A percentile compares a stretch with the other conserved stretches of the same genome.
These are phyloP conservation scores for Tetrapyrgos nigripes DNA, from an alignment of 1,284 basidiomycete species.

Conservation along the genomic window DNA sequence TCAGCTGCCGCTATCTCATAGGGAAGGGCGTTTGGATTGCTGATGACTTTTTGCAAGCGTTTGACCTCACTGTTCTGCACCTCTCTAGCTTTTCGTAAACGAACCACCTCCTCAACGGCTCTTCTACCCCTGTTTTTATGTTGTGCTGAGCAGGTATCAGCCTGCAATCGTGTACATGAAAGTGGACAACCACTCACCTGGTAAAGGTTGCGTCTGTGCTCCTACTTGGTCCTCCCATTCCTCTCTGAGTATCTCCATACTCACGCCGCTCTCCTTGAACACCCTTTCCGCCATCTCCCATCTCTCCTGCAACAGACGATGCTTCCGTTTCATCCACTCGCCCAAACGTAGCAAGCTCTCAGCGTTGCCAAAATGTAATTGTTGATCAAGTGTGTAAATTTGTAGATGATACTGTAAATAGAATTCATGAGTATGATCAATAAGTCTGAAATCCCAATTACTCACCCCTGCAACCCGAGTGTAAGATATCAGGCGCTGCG, in stretches of 20 bases:
- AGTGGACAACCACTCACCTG: slow-evolving; percentile 12
- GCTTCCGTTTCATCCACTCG: slow-evolving; percentile 20
- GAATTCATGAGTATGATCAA: slow-evolving; percentile 21
- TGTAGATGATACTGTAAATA: slow-evolving; percentile 24
- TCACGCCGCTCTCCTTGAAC: neutral
- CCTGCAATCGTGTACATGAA: neutral
- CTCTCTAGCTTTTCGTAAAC: neutral
- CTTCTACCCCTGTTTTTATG: neutral
- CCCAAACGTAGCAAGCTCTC: slow-evolving; percentile 16
- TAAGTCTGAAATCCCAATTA: slow-evolving; percentile 15
- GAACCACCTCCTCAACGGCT: neutral
- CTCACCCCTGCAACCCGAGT: slow-evolving; percentile 32
- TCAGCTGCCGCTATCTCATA: neutral
- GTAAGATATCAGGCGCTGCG: slow-evolving; percentile 28
- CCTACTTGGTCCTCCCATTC: slow-evolving; percentile 24
- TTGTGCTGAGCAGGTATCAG: neutral
- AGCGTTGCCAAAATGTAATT: slow-evolving; percentile 25
- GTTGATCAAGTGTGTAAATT: slow-evolving; percentile 28
- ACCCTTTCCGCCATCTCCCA: slow-evolving; percentile 4
- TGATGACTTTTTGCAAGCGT: neutral
- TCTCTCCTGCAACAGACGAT: slow-evolving; percentile 6
- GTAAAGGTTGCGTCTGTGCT: slow-evolving; percentile 19
- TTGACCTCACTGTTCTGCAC: neutral
- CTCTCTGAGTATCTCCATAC: slow-evolving; percentile 8
- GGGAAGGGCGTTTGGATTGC: neutral